Evolutionary conservation across 202 grass and related monocot genomes (phyloP).

Genomic region (Sporobolus alterniflorus): DNA sequence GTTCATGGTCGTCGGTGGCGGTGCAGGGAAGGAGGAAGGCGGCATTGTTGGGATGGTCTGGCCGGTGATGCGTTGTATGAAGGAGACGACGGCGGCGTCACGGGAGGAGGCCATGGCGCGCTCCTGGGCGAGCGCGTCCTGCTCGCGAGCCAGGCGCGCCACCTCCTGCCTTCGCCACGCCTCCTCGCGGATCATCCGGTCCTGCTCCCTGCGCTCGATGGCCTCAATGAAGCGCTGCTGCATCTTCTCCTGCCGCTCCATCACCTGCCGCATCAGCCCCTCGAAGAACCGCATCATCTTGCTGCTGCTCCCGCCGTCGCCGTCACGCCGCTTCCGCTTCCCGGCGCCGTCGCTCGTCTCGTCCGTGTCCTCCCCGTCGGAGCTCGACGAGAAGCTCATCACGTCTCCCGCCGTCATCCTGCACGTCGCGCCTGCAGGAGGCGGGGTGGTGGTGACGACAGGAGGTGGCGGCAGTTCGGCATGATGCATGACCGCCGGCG

Average conservation of each 20-base stretch:
- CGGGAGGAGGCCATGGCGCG: constrained; percentile 82
- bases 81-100: constrained; percentile 85
- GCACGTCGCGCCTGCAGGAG: not conserved
- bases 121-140: constrained; percentile 86
- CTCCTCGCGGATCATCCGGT: constrained; percentile 88
- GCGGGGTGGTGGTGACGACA: not conserved
- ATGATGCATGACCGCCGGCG: not conserved
- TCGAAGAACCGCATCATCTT: constrained; percentile 94
- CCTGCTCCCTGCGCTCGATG: constrained; percentile 82
- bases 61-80: constrained; percentile 84
- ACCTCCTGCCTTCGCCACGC: constrained; percentile 91
- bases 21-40: not conserved
- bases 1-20: constrained; percentile 4
- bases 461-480: not conserved
- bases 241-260: constrained; percentile 95
- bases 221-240: constrained; percentile 78
- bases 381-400: constrained; percentile 75
- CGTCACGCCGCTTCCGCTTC: constrained; percentile 65
- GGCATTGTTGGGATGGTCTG: constrained; percentile 59
- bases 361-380: constrained; percentile 66
- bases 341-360: constrained; percentile 57
- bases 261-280: constrained; percentile 84
- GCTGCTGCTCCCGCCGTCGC: constrained; percentile 16
- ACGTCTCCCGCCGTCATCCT: not conserved
- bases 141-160: constrained; percentile 71